Percentiles rank a stretch among this genome's conserved stretches.
Evolutionary conservation across 345 rosid species (phyloP).

Genomic region (Angophora floribunda): DNA sequence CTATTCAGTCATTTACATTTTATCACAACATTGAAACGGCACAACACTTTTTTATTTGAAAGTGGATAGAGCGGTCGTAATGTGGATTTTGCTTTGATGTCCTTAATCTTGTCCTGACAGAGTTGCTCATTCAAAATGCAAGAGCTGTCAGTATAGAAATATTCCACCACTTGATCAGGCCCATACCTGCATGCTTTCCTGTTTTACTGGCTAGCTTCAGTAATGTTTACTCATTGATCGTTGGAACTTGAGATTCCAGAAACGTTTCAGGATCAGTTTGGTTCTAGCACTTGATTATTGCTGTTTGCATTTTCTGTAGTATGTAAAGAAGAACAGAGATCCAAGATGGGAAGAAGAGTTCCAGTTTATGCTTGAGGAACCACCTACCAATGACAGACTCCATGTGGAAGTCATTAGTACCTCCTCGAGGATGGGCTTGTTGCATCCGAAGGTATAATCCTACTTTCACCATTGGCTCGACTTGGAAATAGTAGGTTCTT

Average conservation of each 20-base stretch:
- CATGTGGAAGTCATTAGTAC: conserved; percentile 77
- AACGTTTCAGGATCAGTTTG: background rate
- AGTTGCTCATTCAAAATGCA: background rate
- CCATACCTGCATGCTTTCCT: background rate
- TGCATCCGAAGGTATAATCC: conserved; percentile 68
- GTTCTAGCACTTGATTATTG: background rate
- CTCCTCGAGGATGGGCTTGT: conserved; percentile 66
- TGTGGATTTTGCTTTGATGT: background rate
- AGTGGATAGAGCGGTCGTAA: background rate
- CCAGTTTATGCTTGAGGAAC: conserved; percentile 70
- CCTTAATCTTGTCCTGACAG: background rate
- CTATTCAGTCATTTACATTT: background rate
- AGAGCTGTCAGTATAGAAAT: background rate
- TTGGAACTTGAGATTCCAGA: background rate
- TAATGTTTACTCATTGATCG: background rate
- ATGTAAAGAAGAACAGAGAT: conserved; percentile 72
- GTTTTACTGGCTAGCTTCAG: background rate
- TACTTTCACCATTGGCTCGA: background rate
- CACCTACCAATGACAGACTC: conserved; percentile 64
- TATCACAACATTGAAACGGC: background rate
- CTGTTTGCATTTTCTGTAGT: conserved; percentile 21
- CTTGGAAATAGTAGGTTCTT: background rate
- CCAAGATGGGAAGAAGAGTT: conserved; percentile 97
- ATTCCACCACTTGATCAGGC: background rate
- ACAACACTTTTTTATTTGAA: background rate